Evolutionary conservation across 305 asterid genomes (phyloP), one percentile per base, ranked within the genome.

Genomic region (Monarda citriodora): DNA sequence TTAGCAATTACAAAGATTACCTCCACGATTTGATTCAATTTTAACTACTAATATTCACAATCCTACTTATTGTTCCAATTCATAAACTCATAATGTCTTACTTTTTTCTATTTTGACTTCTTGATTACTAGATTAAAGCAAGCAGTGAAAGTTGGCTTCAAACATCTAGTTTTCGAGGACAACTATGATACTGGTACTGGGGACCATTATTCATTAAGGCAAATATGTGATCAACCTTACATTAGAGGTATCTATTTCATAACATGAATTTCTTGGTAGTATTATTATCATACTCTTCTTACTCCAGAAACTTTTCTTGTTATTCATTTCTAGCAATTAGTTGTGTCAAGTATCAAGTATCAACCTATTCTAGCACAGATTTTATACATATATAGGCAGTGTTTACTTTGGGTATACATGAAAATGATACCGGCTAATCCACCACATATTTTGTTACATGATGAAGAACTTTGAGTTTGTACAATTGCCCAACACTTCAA

Each of bases 101-200:
- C 47, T 25, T 63, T 5, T 61, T 60, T 55, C 41, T 56, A 31
- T 72, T 49, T 59, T 54, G 60, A 45, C 20, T 31, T 53, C 55
- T 53, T 60, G 57, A 69, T 74, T 65, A 15, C 63, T 74, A 92
- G 98, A 71, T 74, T 92, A 73, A 89, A 92, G 87, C 97, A 89
- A 79, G 91, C 97, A 18, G 76, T 92, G 68, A 87, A 89, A 79
- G 97, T 89, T 69, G 98, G 98, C 62, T 92, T 92, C 78, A 87
- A 75, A 69, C 94, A 92, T 82, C 93, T 92, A 29, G 82, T 89
- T 64, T 92, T 92, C 44, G 97, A 92, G 85, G 98, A 92, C 75
- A 92, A 92, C 71, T 92, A 92, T 72, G 98, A 92, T 72, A 92
- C 97, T 54, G 96, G 98, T 68, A 89, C 97, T 12, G 98, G 98